Evolutionary conservation across 495 filamentous ascomycete genomes (phyloP).

Genomic region (Tuber brumale): DNA sequence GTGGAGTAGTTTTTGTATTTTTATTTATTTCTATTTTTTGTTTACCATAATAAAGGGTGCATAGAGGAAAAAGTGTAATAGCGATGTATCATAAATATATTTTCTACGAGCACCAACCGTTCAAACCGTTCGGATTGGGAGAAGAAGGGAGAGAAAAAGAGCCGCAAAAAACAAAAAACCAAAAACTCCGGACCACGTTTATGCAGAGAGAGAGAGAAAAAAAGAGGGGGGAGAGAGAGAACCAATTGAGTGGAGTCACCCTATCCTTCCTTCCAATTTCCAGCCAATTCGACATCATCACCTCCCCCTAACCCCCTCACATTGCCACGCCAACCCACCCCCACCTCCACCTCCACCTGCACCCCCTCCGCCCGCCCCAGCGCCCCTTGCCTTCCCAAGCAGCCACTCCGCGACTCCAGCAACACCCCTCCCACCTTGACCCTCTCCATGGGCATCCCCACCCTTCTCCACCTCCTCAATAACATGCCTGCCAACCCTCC

Average conservation of each 20-base stretch:
- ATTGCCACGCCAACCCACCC: constrained; percentile 48
- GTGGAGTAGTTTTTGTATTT: constrained; percentile 43
- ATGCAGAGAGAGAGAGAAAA: neutral
- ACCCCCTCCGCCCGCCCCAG: neutral
- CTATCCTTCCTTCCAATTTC: neutral
- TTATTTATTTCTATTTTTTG: neutral
- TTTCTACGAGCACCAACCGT: neutral
- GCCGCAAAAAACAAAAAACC: neutral
- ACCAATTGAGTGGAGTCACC: neutral
- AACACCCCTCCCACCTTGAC: constrained; percentile 36
- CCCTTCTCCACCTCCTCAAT: constrained; percentile 88
- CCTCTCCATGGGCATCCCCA: constrained; percentile 39
- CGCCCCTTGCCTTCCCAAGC: constrained; percentile 36
- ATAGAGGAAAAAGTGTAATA: neutral
- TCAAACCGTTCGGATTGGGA: neutral
- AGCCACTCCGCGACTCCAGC: constrained; percentile 41
- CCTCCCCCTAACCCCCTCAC: constrained; percentile 21
- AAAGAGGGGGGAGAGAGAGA: no score
- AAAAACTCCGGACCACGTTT: neutral
- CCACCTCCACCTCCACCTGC: constrained; percentile 44
- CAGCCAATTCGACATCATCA: neutral
- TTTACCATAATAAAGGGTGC: neutral
- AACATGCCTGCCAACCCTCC: constrained; percentile 73
- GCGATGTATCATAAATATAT: constrained; percentile 4
- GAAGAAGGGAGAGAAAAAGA: neutral